phyloP scores from a whole-genome alignment of 805 yeast genomes.

The Candida mattraensis region DNA sequence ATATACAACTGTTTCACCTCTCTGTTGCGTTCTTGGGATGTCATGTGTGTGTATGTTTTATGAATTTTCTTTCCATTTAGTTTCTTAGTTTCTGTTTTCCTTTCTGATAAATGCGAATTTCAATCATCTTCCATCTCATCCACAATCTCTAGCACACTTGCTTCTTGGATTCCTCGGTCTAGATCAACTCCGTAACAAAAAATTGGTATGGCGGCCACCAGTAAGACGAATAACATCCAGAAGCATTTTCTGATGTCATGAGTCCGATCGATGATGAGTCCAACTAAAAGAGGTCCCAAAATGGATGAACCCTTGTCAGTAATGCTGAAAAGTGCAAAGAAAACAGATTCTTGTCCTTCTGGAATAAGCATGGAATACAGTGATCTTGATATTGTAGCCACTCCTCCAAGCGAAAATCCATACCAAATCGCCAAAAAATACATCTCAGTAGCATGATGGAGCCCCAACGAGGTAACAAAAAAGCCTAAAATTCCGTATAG shows the following conservation, averaged over 20 bases:
- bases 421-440: conserved; percentile 70
- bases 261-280: conserved; percentile 66
- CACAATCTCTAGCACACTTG: conserved; percentile 15
- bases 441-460: conserved; percentile 67
- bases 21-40: not conserved
- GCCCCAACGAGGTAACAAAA: conserved; percentile 51
- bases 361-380: conserved; percentile 70
- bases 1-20: no score
- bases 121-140: conserved; percentile 28
- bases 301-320: conserved; percentile 82
- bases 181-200: conserved; percentile 50
- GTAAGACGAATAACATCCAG: conserved; percentile 55
- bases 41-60: not conserved
- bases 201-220: conserved; percentile 58
- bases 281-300: conserved; percentile 72
- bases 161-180: conserved; percentile 53
- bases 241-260: conserved; percentile 76
- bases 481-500: conserved; percentile 71
- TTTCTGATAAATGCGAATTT: not conserved
- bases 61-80: not conserved
- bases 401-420: conserved; percentile 72
- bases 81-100: not conserved
- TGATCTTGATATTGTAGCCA: conserved; percentile 68
- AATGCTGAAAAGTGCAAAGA: conserved; percentile 71
- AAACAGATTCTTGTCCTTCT: conserved; percentile 69